Base-by-base conservation (phyloP, 257 asterid genomes). In the Ilex asprella region DNA sequence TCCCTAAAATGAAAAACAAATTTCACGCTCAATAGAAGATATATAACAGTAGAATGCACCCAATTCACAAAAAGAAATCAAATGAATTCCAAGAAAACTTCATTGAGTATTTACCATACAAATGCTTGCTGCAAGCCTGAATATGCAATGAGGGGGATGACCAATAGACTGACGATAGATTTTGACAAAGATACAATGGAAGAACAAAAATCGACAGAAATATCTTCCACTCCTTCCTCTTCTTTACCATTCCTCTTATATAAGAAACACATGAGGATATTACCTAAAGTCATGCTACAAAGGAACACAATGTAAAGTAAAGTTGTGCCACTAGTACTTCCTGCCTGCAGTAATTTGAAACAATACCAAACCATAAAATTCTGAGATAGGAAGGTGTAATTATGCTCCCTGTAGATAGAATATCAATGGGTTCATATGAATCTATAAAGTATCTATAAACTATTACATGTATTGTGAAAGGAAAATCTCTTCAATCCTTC, bases 91-190 rank as follows among this genome's bases (percentile, higher is more conserved):
- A 35, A 3, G 41, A 35, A 35, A 35, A 35, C 41, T 35, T 35
- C 8, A 7, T 35, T 35, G 41, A 30, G 49, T 55, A 32, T 62
- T 81, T 88, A 92, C 98, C 98, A 88, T 59, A 92, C 95, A 73
- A 93, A 92, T 44, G 99, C 96, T 75, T 81, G 88, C 61, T 93
- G 99, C 61, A 93, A 79, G 81, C 99, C 99, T 4, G 97, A 89
- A 68, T 89, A 93, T 27, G 91, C 95, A 44, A 93, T 64, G 54
- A 93, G 89, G 57, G 99, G 99, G 76, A 93, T 84, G 75, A 87
- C 52, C 43, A 93, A 74, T 67, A 93, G 78, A 49, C 74, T 78
- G 68, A 80, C 35, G 29, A 78, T 73, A 55, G 96, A 73, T 72
- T 73, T 84, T 63, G 77, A 63, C 68, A 81, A 74, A 54, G 94